Percentiles rank a stretch among this genome's conserved stretches.
Conservation (phyloP, 176 grass and related monocot species). For the Musa itinerans region DNA sequence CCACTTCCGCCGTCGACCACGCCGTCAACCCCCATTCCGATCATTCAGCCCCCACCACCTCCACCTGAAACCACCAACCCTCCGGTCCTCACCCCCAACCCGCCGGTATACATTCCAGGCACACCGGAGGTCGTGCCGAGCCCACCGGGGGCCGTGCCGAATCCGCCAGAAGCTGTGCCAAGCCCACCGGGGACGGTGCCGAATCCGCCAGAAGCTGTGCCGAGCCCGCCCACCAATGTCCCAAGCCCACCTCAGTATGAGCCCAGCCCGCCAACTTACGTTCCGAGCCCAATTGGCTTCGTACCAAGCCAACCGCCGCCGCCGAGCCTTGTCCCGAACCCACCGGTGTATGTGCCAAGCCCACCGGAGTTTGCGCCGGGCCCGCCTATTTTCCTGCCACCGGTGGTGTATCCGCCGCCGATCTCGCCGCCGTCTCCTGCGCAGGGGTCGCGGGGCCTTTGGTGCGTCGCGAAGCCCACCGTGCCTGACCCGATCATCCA, state of each 20-base stretch:
- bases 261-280: neutral
- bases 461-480: slow-evolving; percentile 86
- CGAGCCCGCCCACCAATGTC: slow-evolving; percentile 9
- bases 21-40: slow-evolving; percentile 15
- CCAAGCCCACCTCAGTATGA: slow-evolving; percentile 14
- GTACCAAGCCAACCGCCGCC: slow-evolving; percentile 5
- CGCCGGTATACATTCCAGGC: slow-evolving; percentile 7
- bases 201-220: slow-evolving; percentile 1
- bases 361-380: slow-evolving; percentile 33
- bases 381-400: slow-evolving; percentile 52
- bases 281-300: slow-evolving; percentile 21
- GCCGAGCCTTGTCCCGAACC: slow-evolving; percentile 17
- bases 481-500: slow-evolving; percentile 61
- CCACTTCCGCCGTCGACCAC: slow-evolving; percentile 12
- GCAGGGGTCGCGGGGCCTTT: neutral
- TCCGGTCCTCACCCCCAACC: slow-evolving; percentile 5
- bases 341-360: slow-evolving; percentile 25
- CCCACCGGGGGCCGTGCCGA: slow-evolving; percentile 22
- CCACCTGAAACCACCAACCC: slow-evolving; percentile 21
- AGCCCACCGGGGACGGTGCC: slow-evolving; percentile 24
- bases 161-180: slow-evolving; percentile 11
- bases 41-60: slow-evolving; percentile 24
- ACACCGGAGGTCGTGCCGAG: slow-evolving; percentile 5
- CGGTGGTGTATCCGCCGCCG: slow-evolving; percentile 54
- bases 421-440: slow-evolving; percentile 21